These are phyloP conservation scores for Kurtzmaniella natalensis DNA, from an alignment of 1,139 yeast genomes.

Conservation along the genomic window DNA sequence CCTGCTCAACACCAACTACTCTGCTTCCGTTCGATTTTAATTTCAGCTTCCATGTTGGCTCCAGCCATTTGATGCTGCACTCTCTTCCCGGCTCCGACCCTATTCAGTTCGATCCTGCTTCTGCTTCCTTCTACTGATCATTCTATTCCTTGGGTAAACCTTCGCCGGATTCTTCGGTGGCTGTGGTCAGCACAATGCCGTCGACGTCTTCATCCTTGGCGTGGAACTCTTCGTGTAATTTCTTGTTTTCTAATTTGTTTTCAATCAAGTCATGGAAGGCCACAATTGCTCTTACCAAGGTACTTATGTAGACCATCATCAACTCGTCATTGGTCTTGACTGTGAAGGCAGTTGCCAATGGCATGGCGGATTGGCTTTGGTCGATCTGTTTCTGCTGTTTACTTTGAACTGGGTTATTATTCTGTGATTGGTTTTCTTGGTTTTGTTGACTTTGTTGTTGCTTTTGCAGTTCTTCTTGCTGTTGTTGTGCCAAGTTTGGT, in stretches of 20 bases:
- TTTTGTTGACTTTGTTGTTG: conserved; percentile 4
- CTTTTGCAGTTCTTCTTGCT: conserved; percentile 2
- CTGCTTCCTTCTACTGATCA: not conserved
- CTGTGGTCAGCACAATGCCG: conserved; percentile 4
- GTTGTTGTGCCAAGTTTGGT: conserved; percentile 64
- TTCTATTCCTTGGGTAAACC: conserved; percentile 10
- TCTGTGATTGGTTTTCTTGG: conserved; percentile 9
- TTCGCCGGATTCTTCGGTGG: conserved; percentile 10
- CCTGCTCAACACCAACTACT: too few relatives aligned
- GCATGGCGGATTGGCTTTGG: conserved; percentile 28
- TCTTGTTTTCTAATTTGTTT: conserved; percentile 83
- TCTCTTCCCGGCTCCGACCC: too few relatives aligned
- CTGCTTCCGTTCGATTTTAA: too few relatives aligned
- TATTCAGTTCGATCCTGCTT: not conserved
- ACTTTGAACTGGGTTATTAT: too few relatives aligned
- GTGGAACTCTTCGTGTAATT: conserved; percentile 37
- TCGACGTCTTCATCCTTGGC: conserved; percentile 10
- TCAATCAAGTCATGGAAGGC: conserved; percentile 97
- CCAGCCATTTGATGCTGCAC: too few relatives aligned
- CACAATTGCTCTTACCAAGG: conserved; percentile 88
- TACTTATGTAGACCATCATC: conserved; percentile 87
- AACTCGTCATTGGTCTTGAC: conserved; percentile 92
- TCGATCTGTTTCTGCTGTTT: too few relatives aligned
- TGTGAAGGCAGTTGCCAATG: conserved; percentile 76
- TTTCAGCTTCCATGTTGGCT: too few relatives aligned